Conservation (phyloP, 371 early-diverging fungal species). For the Sporodiniella umbellata region DNA sequence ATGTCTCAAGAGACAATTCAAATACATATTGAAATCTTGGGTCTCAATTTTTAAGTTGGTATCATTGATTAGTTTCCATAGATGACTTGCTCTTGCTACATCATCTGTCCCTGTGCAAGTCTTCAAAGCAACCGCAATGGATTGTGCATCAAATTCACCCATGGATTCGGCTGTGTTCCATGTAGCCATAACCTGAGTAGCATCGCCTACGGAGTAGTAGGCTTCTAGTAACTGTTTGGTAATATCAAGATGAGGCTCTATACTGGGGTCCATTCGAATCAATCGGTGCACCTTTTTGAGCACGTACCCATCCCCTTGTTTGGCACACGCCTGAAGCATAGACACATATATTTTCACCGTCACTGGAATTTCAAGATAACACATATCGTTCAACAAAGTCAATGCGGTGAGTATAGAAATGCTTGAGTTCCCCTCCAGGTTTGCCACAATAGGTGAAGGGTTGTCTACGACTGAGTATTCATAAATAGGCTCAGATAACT, state of each 20-base stretch:
- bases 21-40: slow-evolving; percentile 34
- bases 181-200: slow-evolving; percentile 24
- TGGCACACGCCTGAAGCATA: slow-evolving; percentile 29
- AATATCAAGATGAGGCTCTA: slow-evolving; percentile 35
- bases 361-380: slow-evolving; percentile 32
- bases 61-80: slow-evolving; percentile 13
- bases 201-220: slow-evolving; percentile 29
- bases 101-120: slow-evolving; percentile 12
- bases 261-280: slow-evolving; percentile 41
- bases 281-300: slow-evolving; percentile 38
- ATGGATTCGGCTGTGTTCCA: slow-evolving; percentile 24
- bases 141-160: not conserved
- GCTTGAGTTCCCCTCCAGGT: slow-evolving; percentile 24
- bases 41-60: slow-evolving; percentile 1
- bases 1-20: not conserved
- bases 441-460: slow-evolving; percentile 2
- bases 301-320: slow-evolving; percentile 26
- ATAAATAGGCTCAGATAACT: slow-evolving; percentile 17
- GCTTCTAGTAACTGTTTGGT: slow-evolving; percentile 42
- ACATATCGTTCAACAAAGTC: slow-evolving; percentile 44
- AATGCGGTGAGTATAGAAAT: slow-evolving; percentile 30
- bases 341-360: slow-evolving; percentile 35
- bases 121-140: slow-evolving; percentile 10
- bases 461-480: slow-evolving; percentile 25
- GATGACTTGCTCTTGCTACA: slow-evolving; percentile 9